Percentiles rank a stretch among this genome's conserved stretches.
phyloP scores from a whole-genome alignment of 306 rosid species.

The Quercus bicolor region DNA sequence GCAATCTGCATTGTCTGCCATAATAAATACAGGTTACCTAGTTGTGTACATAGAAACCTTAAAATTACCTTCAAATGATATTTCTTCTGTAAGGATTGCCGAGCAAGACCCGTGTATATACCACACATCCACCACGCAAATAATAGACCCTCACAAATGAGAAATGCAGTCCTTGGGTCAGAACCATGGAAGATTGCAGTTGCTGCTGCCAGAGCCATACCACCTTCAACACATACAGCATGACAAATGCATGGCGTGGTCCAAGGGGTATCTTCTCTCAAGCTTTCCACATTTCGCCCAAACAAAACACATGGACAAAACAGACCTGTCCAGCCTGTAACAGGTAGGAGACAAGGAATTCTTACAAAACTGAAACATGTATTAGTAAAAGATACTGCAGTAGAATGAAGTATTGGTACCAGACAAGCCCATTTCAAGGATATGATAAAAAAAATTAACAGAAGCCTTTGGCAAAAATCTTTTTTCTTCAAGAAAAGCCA shows the following conservation, averaged over 20 bases:
- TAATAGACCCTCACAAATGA: constrained; percentile 74
- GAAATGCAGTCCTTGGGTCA: constrained; percentile 66
- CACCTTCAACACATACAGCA: constrained; percentile 91
- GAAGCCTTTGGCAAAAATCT: not conserved
- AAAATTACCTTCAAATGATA: constrained; percentile 80
- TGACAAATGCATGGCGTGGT: constrained; percentile 82
- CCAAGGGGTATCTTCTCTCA: constrained; percentile 80
- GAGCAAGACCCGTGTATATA: constrained; percentile 78
- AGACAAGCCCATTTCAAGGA: not conserved
- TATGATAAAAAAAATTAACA: not conserved
- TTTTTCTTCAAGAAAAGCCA: not conserved
- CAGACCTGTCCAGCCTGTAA: constrained; percentile 79
- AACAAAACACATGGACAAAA: constrained; percentile 93
- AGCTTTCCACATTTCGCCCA: constrained; percentile 78
- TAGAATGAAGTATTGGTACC: not conserved
- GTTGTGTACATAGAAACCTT: constrained; percentile 2
- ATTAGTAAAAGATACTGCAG: constrained; percentile 9
- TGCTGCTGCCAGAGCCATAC: constrained; percentile 75
- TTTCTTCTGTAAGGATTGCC: constrained; percentile 87
- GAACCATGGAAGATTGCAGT: constrained; percentile 58
- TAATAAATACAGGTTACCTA: not conserved
- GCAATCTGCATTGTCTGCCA: not conserved
- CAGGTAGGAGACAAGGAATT: constrained; percentile 10
- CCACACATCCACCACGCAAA: constrained; percentile 99
- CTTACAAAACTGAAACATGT: not conserved